Evolutionary conservation across 352 stramenopile genomes (phyloP), one percentile per base, ranked within the genome.

Genomic region (Globisporangium sylvaticum): DNA sequence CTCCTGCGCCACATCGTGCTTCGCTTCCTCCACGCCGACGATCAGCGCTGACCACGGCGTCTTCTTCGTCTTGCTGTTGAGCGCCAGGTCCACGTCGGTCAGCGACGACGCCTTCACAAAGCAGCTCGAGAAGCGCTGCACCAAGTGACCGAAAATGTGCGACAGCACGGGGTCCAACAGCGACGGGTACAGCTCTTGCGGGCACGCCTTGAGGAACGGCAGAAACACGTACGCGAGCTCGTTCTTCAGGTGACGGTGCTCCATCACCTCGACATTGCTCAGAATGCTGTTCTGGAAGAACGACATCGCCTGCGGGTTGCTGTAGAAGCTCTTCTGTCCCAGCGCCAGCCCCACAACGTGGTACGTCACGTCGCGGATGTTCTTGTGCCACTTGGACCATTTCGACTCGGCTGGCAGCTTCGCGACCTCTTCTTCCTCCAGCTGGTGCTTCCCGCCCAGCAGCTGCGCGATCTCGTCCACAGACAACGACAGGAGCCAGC

Each of bases 361-460:
- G 59, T 91, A 94, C 39, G 73, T 76, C 58, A 92, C 84, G 65
- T 94, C 86, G 20, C 86, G 84, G 1, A 91, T 77, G 58, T 91
- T 92, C 66, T 91, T 92, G 66, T 89, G 77, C 86, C 86, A 94
- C 52, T 91, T 91, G 3, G 84, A 88, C 80, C 82, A 90, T 48
- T 79, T 88, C 0, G 83, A 77, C 0, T 71, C 76, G 1, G 44
- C 27, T 0, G 83, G 77, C 0, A 92, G 65, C 66, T 88, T 82
- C 0, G 73, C 70, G 39, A 92, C 64, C 64, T 88, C 64, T 63
- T 91, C 84, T 71, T 92, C 80, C 65, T 90, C 82, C 0, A 92
- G 69, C 31, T 90, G 78, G 56, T 89, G 84, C 34, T 90, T 92
- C 18, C 86, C 86, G 64, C 85, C 80, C 14, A 94, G 73, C 6